Base-by-base conservation (phyloP, 495 filamentous ascomycete species). In the Aspergillus funiculosus region DNA sequence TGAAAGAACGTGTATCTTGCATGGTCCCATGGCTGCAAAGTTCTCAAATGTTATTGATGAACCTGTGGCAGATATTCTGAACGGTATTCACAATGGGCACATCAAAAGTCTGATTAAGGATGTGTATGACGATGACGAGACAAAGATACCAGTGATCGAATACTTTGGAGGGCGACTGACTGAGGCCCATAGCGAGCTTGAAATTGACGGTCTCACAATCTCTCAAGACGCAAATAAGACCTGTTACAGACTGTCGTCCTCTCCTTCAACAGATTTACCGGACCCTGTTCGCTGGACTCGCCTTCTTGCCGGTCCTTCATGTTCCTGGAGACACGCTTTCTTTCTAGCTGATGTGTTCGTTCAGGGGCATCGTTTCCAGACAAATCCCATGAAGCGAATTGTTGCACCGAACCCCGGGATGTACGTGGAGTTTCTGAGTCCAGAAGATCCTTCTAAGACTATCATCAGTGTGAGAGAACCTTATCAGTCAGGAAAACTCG, bases 251-350 rank as follows among this genome's bases (percentile, higher is more conserved):
- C 69, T 99, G 18, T 86, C 87, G 9, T 75, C 80, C 3, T 80
- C 82, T 1, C 73, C 90, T 10, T 75, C 77, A 25, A 78, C 77
- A 7, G 69, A 77, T 45, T 68, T 96, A 27, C 92, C 92, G n/a
- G 76, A 84, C 15, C 56, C 82, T 1, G 82, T 92, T 34, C 75
- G 78, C 13, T 99, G 94, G 92, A 68, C 95, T 52, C 71, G 85
- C 21, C 81, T 96, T 18, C 78, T 99, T 37, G 91, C 91, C n/a
- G 94, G 94, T 10, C 73, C 77, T 11, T 73, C 68, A 26, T 85
- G 85, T 57, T 94, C 87, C 24, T 99, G 92, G 92, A 78, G 88
- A 43, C 87, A 92, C 61, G 94, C 92, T n/a, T 76, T 99, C n/a
- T 94, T 99, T 66, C 84, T 83, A n/a, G 83, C 90, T 11, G 89